Base-by-base conservation (phyloP, 805 yeast genomes). In the Priceomyces carsonii region DNA sequence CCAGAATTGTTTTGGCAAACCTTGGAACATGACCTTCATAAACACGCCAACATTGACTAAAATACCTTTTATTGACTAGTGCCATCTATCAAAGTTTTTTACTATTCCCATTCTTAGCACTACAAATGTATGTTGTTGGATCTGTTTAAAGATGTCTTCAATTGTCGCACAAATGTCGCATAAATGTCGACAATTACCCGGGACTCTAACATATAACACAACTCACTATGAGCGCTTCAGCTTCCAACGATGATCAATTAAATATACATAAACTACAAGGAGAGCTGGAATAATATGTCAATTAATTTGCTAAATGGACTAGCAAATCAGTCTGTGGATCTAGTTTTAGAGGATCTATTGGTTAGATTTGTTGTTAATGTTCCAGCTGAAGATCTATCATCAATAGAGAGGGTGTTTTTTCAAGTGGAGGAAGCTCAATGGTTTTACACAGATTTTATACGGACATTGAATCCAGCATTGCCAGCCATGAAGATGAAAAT, bases 361-460 rank as follows among this genome's bases (percentile, higher is more conserved):
- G 98, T 87, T 33, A 71, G 99, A 43, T 93, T 93, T 54, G 81
- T 95, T 32, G 77, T 90, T 39, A 93, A 93, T 67, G 85, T 90
- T 34, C 98, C 99, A 7, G 77, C 79, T 4, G 97, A 91, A 52
- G 99, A 93, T 58, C 65, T 91, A 34, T 79, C 93, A 21, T 75
- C 90, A 10, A 74, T 81, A 18, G 91, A 65, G 42, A 73, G 99
- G 53, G 84, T 90, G 17, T 77, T 89, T 53, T 93, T 93, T 65
- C 95, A 90, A 57, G 82, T 93, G 26, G 99, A 93, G 67, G 98
- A 93, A 60, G 99, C 99, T 2, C 96, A 89, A 48, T 93, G 99
- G 99, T 93, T 85, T 55, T 93, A 90, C 61, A 75, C 84, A 32
- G 99, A 93, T 61, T 90, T 83, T 50, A 71, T 83, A 8, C 74